A percentile compares a stretch with the other conserved stretches of the same genome.
phyloP scores from a whole-genome alignment of 176 grass and related monocot species.

The Oryza glumipatula region DNA sequence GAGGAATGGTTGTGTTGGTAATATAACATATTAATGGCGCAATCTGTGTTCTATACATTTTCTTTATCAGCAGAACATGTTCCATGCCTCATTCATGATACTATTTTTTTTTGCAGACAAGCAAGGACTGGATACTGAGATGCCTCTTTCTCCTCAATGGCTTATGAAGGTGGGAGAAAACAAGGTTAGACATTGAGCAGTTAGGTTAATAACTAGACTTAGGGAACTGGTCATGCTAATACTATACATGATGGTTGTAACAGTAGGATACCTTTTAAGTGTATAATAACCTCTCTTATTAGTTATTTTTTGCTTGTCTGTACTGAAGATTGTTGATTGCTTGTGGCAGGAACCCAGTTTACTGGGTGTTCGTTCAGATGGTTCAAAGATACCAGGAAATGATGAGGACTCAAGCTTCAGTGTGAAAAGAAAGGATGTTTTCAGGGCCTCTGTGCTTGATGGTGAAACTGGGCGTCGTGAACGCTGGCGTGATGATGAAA shows the following conservation, averaged over 20 bases:
- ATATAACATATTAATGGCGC: neutral
- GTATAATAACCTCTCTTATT: constrained; percentile 24
- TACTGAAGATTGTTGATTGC: neutral
- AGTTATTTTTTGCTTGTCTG: neutral
- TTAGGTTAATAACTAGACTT: constrained; percentile 26
- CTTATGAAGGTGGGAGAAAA: constrained; percentile 84
- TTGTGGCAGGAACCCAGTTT: constrained; percentile 63
- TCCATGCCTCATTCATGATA: constrained; percentile 20
- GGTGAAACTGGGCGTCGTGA: constrained; percentile 65
- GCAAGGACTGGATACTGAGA: constrained; percentile 68
- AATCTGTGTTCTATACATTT: neutral
- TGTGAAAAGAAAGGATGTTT: constrained; percentile 66
- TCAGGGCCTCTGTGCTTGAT: constrained; percentile 72
- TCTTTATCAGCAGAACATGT: constrained; percentile 2
- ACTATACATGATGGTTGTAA: neutral
- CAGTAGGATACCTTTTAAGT: neutral
- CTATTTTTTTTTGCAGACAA: constrained; percentile 57
- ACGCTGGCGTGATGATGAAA: constrained; percentile 97
- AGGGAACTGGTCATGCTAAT: neutral
- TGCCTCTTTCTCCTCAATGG: constrained; percentile 99
- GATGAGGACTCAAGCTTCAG: constrained; percentile 53
- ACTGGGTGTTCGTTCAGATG: constrained; percentile 57
- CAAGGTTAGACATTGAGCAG: constrained; percentile 32
- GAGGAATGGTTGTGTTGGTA: neutral
- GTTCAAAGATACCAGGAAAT: constrained; percentile 48